A percentile compares a stretch with the other conserved stretches of the same genome.
Evolutionary conservation across 345 rosid genomes (phyloP).

Genomic region (Boechera divaricarpa): DNA sequence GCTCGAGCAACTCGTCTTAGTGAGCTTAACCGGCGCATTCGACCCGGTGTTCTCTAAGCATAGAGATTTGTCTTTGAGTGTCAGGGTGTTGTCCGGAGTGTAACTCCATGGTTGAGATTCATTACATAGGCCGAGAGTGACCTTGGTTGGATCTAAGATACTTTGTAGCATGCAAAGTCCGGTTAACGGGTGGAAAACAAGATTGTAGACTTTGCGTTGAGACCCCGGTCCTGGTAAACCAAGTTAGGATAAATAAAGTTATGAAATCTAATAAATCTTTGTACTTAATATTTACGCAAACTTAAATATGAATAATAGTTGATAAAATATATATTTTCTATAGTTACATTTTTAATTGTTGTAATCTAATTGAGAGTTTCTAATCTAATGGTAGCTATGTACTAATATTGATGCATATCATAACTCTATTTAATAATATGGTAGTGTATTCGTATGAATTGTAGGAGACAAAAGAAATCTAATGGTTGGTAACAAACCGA

Average conservation of each 20-base stretch:
- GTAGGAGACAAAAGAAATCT: neutral
- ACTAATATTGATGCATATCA: too few relatives aligned
- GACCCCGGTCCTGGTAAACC: constrained; percentile 65
- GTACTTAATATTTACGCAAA: neutral
- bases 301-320: neutral
- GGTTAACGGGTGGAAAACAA: constrained; percentile 75
- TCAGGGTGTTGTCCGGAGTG: constrained; percentile 50
- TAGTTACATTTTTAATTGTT: neutral
- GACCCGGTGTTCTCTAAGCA: constrained; percentile 56
- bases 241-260: neutral
- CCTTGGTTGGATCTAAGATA: constrained; percentile 39
- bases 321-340: neutral
- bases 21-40: constrained; percentile 53
- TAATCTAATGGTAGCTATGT: neutral
- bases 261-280: neutral
- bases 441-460: neutral
- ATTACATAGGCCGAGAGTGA: constrained; percentile 68
- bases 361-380: too few relatives aligned
- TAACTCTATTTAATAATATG: neutral
- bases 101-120: constrained; percentile 72
- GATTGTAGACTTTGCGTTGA: constrained; percentile 51
- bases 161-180: constrained; percentile 69
- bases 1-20: constrained; percentile 49
- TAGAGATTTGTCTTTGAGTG: constrained; percentile 55
- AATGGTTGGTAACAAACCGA: neutral